Percentiles rank a stretch among this genome's conserved stretches.
Evolutionary conservation across 805 yeast species (phyloP).

Genomic region (Lipomyces yamadae): DNA sequence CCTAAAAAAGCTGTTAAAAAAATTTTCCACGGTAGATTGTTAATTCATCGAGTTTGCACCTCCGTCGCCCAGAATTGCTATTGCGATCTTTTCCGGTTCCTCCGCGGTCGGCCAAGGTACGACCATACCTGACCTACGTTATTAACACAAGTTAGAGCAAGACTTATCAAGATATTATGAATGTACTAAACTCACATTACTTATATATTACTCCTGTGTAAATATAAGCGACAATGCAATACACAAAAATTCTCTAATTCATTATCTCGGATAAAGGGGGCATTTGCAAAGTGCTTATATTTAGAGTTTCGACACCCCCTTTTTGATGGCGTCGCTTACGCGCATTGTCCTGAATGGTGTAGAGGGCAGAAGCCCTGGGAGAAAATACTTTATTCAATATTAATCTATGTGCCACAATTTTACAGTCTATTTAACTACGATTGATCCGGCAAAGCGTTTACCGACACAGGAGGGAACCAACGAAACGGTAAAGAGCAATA

Average conservation of each 20-base stretch:
- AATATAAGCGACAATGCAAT: neutral
- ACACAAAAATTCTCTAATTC: neutral
- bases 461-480: no score
- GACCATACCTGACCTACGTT: neutral
- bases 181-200: neutral
- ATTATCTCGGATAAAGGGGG: neutral
- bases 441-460: no score
- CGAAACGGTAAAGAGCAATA: no score
- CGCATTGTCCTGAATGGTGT: no score
- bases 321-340: neutral
- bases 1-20: conserved; percentile 40
- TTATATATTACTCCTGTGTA: neutral
- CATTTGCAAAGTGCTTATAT: neutral
- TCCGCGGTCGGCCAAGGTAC: neutral
- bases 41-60: conserved; percentile 36
- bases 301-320: neutral
- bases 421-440: no score
- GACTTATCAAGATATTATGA: neutral
- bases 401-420: no score
- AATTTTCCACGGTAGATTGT: neutral
- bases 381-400: no score
- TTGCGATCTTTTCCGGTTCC: conserved; percentile 36
- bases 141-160: neutral
- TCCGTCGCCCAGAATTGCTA: conserved; percentile 46
- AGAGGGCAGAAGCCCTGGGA: no score